Base-by-base conservation (phyloP, 2,329 filamentous ascomycete genomes). In the Fusarium mundagurra region DNA sequence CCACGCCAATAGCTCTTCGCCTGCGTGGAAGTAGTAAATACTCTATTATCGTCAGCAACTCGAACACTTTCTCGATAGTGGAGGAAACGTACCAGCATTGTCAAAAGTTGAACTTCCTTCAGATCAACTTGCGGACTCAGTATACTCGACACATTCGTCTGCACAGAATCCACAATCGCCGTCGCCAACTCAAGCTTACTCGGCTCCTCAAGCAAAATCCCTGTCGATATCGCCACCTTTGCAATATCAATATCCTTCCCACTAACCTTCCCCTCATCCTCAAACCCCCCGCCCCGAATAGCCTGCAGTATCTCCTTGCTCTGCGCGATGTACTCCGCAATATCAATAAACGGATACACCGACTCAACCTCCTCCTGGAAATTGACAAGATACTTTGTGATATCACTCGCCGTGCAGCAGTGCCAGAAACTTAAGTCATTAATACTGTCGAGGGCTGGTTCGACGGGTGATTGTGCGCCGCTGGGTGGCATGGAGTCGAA, bases 1-100 rank as follows among this genome's bases (percentile, higher is more conserved):
- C 85, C 86, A 87, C 0, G 86, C 83, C 1, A 87, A 81, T 3
- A 88, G 80, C 60, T 88, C 87, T 34, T 88, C 85, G 55, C 87
- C 87, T 17, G 82, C 82, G 66, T 87, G 82, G 41, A 85, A 85
- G 70, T 84, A 82, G 67, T 84, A 85, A 5, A 83, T 83, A 65
- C 82, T 83, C 82, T 83, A 8, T 4, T 4, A 1, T 7, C 3
- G 1, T 63, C 22, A 44, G 48, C 4, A 13, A 0, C 1, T 8
- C 29, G 8, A 29, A 29, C 29, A 29, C 1, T 18, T 29, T 6
- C 41, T 17, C 8, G 20, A 24, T 3, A 17, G 5, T 8, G 6
- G 3, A 12, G 6, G 4, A 13, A 2, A 64, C 76, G 50, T 64
- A 82, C 78, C 60, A 84, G 67, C 64, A 82, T 79, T 0, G 78